A percentile compares a stretch with the other conserved stretches of the same genome.
Conservation (phyloP, 2,329 filamentous ascomycete species). For the Metarhizium brunneum region DNA sequence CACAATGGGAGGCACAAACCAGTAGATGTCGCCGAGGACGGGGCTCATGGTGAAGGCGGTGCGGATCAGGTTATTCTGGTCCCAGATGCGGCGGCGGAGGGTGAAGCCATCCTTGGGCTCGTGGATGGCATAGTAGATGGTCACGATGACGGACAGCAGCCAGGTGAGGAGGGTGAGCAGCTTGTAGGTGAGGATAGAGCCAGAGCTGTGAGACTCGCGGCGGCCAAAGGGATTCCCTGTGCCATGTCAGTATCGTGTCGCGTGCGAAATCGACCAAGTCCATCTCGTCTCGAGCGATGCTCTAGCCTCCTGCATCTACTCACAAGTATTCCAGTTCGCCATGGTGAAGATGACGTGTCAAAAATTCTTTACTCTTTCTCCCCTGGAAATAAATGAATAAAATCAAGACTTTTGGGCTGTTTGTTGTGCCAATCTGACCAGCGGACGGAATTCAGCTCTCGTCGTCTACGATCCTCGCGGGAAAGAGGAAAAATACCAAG, state of each 20-base stretch:
- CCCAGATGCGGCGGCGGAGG: conserved; percentile 60
- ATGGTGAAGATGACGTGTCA: conserved; percentile 1
- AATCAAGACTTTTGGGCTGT: too few species aligned
- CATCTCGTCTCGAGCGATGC: too few species aligned
- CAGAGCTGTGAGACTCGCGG: conserved; percentile 54
- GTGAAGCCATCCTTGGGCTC: conserved; percentile 52
- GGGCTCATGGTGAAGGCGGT: conserved; percentile 72
- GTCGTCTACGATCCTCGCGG: too few species aligned
- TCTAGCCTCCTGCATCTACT: background rate
- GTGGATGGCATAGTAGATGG: conserved; percentile 65
- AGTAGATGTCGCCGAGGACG: conserved; percentile 61
- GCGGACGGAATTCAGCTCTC: too few species aligned
- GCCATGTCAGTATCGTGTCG: background rate
- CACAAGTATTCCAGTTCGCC: conserved; percentile 10
- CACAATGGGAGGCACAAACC: conserved; percentile 37
- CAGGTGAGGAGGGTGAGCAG: conserved; percentile 65
- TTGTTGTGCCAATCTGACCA: too few species aligned
- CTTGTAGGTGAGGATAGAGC: conserved; percentile 63
- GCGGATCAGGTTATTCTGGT: conserved; percentile 54
- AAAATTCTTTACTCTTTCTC: too few species aligned
- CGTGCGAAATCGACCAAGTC: too few species aligned
- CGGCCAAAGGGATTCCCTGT: conserved; percentile 69
- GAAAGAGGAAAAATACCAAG: too few species aligned
- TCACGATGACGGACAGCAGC: conserved; percentile 61
- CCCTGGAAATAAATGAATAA: too few species aligned